Evolutionary conservation across 805 yeast genomes (phyloP).

Genomic region (Sugiyamaella marilandica): DNA sequence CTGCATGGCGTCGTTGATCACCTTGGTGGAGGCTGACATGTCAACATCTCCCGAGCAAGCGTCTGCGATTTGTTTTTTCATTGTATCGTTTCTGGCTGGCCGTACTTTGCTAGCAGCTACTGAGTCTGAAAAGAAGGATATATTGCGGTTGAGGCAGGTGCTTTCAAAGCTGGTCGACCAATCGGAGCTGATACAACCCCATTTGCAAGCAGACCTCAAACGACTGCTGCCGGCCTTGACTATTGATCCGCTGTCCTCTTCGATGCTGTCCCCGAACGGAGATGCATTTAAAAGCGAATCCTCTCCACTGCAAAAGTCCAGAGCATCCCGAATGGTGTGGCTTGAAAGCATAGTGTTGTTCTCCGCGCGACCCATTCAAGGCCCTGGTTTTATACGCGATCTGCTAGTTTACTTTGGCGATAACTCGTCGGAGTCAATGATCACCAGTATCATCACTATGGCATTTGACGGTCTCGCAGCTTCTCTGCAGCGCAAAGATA

Average conservation of each 20-base stretch:
- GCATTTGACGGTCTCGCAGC: slow-evolving; percentile 43
- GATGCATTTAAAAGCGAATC: too few relatives aligned
- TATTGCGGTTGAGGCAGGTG: neutral
- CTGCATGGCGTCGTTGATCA: neutral
- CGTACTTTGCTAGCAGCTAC: neutral
- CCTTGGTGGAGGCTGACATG: neutral
- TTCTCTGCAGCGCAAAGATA: slow-evolving; percentile 34
- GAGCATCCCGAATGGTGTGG: slow-evolving; percentile 22
- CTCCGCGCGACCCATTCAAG: slow-evolving; percentile 10
- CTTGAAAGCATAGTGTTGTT: slow-evolving; percentile 22
- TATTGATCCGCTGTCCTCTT: neutral
- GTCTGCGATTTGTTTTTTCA: neutral
- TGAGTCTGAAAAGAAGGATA: neutral
- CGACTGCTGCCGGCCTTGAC: neutral
- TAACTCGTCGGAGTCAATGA: slow-evolving; percentile 14
- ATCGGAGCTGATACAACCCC: neutral
- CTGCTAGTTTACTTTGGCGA: slow-evolving; percentile 10
- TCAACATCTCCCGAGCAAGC: neutral
- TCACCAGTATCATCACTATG: slow-evolving; percentile 41
- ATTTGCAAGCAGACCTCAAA: neutral
- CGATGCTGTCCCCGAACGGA: neutral
- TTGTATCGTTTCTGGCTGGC: neutral
- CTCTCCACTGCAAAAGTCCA: slow-evolving; percentile 1
- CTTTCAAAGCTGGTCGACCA: neutral
- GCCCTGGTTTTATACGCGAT: slow-evolving; percentile 18